Conservation (phyloP, 306 rosid species). For the Ochetophila trinervis region DNA sequence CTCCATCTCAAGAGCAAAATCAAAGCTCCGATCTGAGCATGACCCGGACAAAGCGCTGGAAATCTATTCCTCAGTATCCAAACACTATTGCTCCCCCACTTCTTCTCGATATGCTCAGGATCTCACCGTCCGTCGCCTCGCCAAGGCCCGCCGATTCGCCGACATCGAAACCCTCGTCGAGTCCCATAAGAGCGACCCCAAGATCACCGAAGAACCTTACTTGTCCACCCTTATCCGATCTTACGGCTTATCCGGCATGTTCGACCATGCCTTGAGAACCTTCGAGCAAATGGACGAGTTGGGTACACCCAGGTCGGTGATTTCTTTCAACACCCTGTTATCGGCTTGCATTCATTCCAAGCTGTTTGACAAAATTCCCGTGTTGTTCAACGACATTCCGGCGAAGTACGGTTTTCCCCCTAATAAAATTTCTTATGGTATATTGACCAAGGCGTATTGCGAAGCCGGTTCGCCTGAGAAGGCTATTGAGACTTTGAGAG, state of each 20-base stretch:
- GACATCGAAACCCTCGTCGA: slow-evolving; percentile 58
- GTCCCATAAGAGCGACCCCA: slow-evolving; percentile 58
- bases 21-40: slow-evolving; percentile 45
- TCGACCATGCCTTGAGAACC: slow-evolving; percentile 52
- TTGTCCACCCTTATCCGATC: slow-evolving; percentile 61
- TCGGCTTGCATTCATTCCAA: slow-evolving; percentile 41
- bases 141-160: slow-evolving; percentile 48
- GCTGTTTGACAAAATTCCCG: slow-evolving; percentile 38
- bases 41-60: slow-evolving; percentile 65
- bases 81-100: slow-evolving; percentile 40
- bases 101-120: slow-evolving; percentile 59
- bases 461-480: slow-evolving; percentile 35
- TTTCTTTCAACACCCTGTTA: slow-evolving; percentile 59
- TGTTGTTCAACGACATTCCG: slow-evolving; percentile 55
- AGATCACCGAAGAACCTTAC: slow-evolving; percentile 49
- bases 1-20: slow-evolving; percentile 51
- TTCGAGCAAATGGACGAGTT: slow-evolving; percentile 53
- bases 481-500: slow-evolving; percentile 35
- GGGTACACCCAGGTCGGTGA: slow-evolving; percentile 52
- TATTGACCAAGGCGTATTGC: slow-evolving; percentile 50
- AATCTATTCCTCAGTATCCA: slow-evolving; percentile 53
- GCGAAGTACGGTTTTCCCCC: slow-evolving; percentile 38
- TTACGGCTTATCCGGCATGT: slow-evolving; percentile 60
- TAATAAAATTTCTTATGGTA: slow-evolving; percentile 52
- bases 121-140: slow-evolving; percentile 62